phyloP scores from a whole-genome alignment of 1,284 basidiomycete species.

The Fistulina hepatica region DNA sequence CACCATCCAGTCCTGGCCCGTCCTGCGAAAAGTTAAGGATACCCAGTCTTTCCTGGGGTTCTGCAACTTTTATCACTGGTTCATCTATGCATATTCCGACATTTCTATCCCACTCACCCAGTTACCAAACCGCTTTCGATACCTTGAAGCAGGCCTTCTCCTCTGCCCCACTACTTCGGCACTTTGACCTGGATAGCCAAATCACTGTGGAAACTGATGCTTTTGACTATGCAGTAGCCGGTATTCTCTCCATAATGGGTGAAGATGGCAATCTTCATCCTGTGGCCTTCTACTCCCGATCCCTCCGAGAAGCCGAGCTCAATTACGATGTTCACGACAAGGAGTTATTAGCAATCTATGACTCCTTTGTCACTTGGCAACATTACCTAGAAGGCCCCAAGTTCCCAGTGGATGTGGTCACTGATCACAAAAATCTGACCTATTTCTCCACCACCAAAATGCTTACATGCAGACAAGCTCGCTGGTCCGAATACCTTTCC shows the following conservation, averaged over 20 bases:
- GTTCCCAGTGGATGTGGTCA: no score
- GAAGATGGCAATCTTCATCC: conserved; percentile 17
- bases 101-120: conserved; percentile 21
- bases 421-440: no score
- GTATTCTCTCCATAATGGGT: conserved; percentile 14
- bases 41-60: conserved; percentile 9
- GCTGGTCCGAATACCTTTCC: no score
- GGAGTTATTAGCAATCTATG: no score
- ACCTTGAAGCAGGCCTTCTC: conserved; percentile 20
- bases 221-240: conserved; percentile 17
- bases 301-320: conserved; percentile 23
- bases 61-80: conserved; percentile 28
- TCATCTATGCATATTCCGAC: conserved; percentile 25
- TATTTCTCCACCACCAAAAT: no score
- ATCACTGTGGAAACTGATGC: conserved; percentile 19
- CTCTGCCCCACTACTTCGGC: conserved; percentile 20
- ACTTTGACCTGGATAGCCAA: conserved; percentile 20
- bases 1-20: conserved; percentile 25
- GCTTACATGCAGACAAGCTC: no score
- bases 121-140: conserved; percentile 15
- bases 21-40: conserved; percentile 15
- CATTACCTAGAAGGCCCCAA: no score
- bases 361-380: conserved; percentile 22
- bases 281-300: conserved; percentile 24
- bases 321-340: conserved; percentile 33